Conservation (phyloP, 352 stramenopile genomes). For the Phytopythium kandeliae region DNA sequence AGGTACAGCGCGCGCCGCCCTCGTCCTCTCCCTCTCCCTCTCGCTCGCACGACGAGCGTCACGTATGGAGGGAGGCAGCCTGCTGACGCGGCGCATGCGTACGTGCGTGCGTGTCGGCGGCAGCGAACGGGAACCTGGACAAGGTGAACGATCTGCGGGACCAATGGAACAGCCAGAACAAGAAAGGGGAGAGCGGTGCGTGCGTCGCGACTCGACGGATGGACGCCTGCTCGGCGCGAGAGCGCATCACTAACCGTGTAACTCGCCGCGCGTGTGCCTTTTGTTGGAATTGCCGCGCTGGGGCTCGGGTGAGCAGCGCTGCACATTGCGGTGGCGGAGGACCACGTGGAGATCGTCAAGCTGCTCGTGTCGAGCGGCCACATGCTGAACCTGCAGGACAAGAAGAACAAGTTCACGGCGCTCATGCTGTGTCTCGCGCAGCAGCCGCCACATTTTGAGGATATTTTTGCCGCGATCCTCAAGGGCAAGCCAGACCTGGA, state of each 20-base stretch:
- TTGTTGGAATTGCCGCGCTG: neutral
- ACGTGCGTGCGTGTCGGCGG: neutral
- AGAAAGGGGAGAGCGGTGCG: slow-evolving; percentile 75
- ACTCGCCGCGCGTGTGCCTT: neutral
- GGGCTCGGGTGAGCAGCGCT: slow-evolving; percentile 43
- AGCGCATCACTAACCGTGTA: too few relatives aligned
- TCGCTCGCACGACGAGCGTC: too few relatives aligned
- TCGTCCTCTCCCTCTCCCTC: too few relatives aligned
- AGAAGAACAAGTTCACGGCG: slow-evolving; percentile 72
- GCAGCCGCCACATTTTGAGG: slow-evolving; percentile 53
- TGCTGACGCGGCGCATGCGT: neutral
- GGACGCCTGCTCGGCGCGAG: too few relatives aligned
- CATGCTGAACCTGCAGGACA: slow-evolving; percentile 68
- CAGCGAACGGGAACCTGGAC: slow-evolving; percentile 67
- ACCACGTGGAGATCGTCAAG: slow-evolving; percentile 66
- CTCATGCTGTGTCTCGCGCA: slow-evolving; percentile 73
- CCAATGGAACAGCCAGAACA: slow-evolving; percentile 74
- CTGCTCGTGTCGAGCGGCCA: slow-evolving; percentile 62
- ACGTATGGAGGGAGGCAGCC: neutral
- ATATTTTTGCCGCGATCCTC: slow-evolving; percentile 57
- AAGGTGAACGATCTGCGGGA: slow-evolving; percentile 62
- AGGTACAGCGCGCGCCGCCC: slow-evolving; percentile 8
- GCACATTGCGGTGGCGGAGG: slow-evolving; percentile 65
- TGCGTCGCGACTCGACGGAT: too few relatives aligned
- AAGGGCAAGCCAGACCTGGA: slow-evolving; percentile 68